Evolutionary conservation across 2,329 filamentous ascomycete genomes (phyloP), one percentile per base, ranked within the genome.

Genomic region (Coniochaeta hoffmannii): DNA sequence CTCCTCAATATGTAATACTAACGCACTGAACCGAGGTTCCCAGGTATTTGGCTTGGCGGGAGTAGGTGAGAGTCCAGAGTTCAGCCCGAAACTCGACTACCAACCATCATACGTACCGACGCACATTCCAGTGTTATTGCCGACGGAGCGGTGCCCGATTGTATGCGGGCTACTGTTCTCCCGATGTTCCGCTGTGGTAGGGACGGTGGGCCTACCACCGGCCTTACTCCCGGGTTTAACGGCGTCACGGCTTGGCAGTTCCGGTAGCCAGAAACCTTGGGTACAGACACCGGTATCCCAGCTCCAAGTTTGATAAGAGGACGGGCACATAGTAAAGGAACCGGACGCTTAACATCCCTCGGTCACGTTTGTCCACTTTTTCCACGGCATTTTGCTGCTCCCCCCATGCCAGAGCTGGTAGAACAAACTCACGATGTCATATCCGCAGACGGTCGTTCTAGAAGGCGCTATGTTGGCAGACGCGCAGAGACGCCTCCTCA

Each of bases 391-490:
- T 15, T 41, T 8, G 17, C 12, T 41, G 19, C 17, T 14, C 8
- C 36, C 9, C 6, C 17, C 30, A 32, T 12, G 8, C 36, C 17
- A 41, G 12, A 41, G n/a, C 8, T 6, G 2, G n/a, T 4, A 15
- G 7, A 9, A 35, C 7, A 35, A 41, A 15, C 34, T 19, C 14
- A 44, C 41, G n/a, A 58, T 58, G 57, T 9, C 50, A 31, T 26
- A 31, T 17, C 60, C 60, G 12, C 41, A 59, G 15, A 61, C 60
- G 6, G 57, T 60, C 15, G 57, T 60, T 22, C 53, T 61, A 22
- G 56, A 60, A 28, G 60, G 60, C 49, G 26, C 17, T 7, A 54
- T 52, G 30, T 55, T 61, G 31, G 56, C 44, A 30, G 38, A 52
- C n/a, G 51, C 55, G 22, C 58, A 56, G 51, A 14, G 36, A 8